Percentiles rank a stretch among this genome's conserved stretches.
Conservation (phyloP, 805 yeast species). For the Candida palmyrensis region DNA sequence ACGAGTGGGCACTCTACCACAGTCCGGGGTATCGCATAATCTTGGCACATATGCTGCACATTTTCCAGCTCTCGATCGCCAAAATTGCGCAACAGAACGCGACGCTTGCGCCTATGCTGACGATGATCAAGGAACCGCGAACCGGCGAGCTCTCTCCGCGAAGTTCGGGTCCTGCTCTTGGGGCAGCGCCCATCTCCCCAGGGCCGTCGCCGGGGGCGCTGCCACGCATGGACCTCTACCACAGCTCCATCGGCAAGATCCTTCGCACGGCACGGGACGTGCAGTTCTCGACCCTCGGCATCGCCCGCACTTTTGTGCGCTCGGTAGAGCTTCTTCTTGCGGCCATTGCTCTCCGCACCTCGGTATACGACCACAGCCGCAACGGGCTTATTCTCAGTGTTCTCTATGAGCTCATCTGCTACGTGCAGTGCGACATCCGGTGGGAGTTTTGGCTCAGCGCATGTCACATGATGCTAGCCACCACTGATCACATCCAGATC, state of each 20-base stretch:
- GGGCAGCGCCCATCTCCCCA: neutral
- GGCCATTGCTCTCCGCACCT: constrained; percentile 28
- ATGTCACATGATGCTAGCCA: constrained; percentile 48
- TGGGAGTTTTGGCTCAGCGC: constrained; percentile 79
- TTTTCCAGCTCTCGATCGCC: constrained; percentile 26
- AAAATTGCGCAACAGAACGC: constrained; percentile 15
- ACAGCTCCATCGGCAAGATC: constrained; percentile 35
- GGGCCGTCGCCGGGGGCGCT: neutral
- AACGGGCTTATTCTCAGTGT: constrained; percentile 37
- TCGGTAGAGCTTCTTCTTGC: constrained; percentile 31
- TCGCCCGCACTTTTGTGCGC: constrained; percentile 9
- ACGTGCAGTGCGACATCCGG: constrained; percentile 38
- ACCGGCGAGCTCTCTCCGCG: constrained; percentile 5
- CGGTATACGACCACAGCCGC: constrained; percentile 33
- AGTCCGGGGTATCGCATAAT: constrained; percentile 45
- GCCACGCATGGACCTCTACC: constrained; percentile 27
- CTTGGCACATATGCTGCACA: constrained; percentile 43
- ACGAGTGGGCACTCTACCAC: constrained; percentile 9
- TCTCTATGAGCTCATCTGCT: constrained; percentile 33
- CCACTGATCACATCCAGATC: constrained; percentile 55
- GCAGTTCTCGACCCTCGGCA: constrained; percentile 14
- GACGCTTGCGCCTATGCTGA: constrained; percentile 12
- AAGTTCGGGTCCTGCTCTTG: neutral
- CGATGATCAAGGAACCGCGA: constrained; percentile 5
- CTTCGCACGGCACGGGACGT: constrained; percentile 36